Evolutionary conservation across 257 asterid genomes (phyloP), one percentile per base, ranked within the genome.

Genomic region (Solanum sejunctum): DNA sequence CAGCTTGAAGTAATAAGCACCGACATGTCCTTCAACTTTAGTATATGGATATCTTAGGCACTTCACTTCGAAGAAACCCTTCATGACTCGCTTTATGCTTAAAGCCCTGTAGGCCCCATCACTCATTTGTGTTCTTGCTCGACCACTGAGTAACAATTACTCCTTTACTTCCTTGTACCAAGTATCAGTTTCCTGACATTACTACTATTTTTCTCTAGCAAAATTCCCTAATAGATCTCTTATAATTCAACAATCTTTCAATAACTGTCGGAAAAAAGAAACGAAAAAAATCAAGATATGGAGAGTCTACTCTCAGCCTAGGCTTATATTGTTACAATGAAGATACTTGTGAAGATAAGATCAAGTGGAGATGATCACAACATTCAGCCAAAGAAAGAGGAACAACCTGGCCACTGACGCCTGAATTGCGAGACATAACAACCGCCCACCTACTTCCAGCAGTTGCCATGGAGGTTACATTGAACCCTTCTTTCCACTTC

Each of bases 391-490:
- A 32, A 15, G 26, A 63, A 55, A 67, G 51, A 54, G 47, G 51
- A 61, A 26, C 70, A 51, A 90, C 92, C 92, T 90, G 92, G 83
- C 87, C 86, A 71, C 86, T 84, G 85, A 85, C 87, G 66, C 91
- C 91, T 41, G 92, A 70, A 82, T 87, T 88, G 67, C 92, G 89
- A 63, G 92, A 90, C 92, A 90, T 90, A 16, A 90, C 92, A 39
- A 90, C 87, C 36, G 90, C 92, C 91, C 92, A 90, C 39, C 90
- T 84, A 85, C 89, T 81, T 84, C 87, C 92, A 84, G 92, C 90
- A 90, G 92, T 90, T 55, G 92, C 91, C 92, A 90, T 90, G 61
- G 92, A 87, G 41, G 92, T 90, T 39, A 90, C 92, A 54, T 87
- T 85, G 84, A 88, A 90, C 57, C 92, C 92, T 86, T 90, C 92